Evolutionary conservation across 345 rosid species (phyloP).

Genomic region (Sonneratia caseolaris): DNA sequence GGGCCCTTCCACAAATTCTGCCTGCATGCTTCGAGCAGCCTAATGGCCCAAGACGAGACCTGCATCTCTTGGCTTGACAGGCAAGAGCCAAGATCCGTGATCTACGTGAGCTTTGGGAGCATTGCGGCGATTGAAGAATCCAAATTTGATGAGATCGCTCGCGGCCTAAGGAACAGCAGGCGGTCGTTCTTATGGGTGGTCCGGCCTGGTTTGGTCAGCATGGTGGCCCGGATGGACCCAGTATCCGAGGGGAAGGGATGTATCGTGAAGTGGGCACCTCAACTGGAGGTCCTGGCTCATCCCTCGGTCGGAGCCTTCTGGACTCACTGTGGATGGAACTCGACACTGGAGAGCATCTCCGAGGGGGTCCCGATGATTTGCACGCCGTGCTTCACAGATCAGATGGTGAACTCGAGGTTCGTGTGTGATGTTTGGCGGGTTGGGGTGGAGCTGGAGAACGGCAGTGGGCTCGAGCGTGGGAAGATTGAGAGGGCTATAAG

Average conservation of each 20-base stretch:
- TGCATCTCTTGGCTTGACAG: conserved; percentile 47
- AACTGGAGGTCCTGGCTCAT: conserved; percentile 27
- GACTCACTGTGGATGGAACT: conserved; percentile 41
- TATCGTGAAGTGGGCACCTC: conserved; percentile 34
- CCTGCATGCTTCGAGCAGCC: conserved; percentile 20
- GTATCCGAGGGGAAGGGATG: conserved; percentile 19
- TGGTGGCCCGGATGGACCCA: conserved; percentile 23
- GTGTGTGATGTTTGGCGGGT: conserved; percentile 20
- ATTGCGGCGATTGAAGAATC: conserved; percentile 23
- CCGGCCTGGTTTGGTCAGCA: conserved; percentile 28
- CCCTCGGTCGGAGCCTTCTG: conserved; percentile 28
- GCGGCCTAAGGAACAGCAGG: conserved; percentile 37
- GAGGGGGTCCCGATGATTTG: conserved; percentile 39
- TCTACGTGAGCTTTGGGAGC: conserved; percentile 63
- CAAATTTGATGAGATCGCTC: conserved; percentile 42
- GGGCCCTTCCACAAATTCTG: conserved; percentile 43
- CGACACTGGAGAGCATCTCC: conserved; percentile 24
- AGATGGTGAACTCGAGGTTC: conserved; percentile 19
- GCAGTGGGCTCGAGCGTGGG: conserved; percentile 16
- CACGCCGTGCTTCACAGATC: conserved; percentile 28
- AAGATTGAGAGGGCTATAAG: conserved; percentile 11
- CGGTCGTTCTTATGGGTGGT: conserved; percentile 64
- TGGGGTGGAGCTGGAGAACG: conserved; percentile 15
- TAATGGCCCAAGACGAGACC: conserved; percentile 17
- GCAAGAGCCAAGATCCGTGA: conserved; percentile 31